Conservation (phyloP, 129 eudicot genomes). For the Flaveria trinervia region DNA sequence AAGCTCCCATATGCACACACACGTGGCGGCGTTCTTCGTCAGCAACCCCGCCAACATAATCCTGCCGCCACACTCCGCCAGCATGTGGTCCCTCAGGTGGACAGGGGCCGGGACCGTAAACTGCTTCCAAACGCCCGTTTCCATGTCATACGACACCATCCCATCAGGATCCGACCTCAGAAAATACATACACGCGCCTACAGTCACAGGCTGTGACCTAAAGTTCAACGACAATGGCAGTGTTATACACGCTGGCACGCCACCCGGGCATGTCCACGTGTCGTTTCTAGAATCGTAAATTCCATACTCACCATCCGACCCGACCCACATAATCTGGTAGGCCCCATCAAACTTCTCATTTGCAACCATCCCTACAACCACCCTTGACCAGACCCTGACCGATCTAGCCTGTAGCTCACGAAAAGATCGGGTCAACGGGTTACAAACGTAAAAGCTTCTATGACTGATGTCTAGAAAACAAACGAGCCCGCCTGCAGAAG, state of each 20-base stretch:
- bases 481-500: constrained; percentile 92
- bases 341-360: constrained; percentile 31
- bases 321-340: constrained; percentile 82
- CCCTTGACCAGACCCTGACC: constrained; percentile 84
- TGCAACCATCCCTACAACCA: constrained; percentile 83
- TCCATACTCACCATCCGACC: constrained; percentile 77
- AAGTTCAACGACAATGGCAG: constrained; percentile 79
- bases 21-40: constrained; percentile 89
- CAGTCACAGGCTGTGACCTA: constrained; percentile 72
- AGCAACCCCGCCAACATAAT: constrained; percentile 87
- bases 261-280: constrained; percentile 66
- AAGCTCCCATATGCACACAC: constrained; percentile 97
- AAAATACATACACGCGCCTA: constrained; percentile 61
- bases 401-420: constrained; percentile 78
- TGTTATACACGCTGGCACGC: constrained; percentile 61
- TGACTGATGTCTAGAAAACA: constrained; percentile 89
- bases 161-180: constrained; percentile 88
- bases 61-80: constrained; percentile 78
- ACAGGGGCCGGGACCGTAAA: constrained; percentile 73
- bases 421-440: constrained; percentile 79
- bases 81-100: constrained; percentile 62
- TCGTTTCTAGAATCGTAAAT: constrained; percentile 61
- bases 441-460: constrained; percentile 73
- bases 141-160: constrained; percentile 64
- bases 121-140: constrained; percentile 66